phyloP scores from a whole-genome alignment of 1,284 basidiomycete species.

The Farysia itapuensis region DNA sequence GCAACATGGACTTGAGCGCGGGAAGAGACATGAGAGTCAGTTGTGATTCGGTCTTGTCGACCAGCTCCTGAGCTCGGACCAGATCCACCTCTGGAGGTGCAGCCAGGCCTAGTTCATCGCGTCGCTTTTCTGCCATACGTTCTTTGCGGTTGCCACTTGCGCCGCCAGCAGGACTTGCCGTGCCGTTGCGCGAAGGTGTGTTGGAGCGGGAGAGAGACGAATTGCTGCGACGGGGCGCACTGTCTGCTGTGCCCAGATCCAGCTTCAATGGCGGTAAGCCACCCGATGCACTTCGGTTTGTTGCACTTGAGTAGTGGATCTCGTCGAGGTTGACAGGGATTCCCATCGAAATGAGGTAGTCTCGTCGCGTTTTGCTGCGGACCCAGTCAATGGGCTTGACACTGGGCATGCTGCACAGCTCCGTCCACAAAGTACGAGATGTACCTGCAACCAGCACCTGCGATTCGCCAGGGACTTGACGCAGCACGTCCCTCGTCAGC shows the following conservation, averaged over 20 bases:
- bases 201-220: conserved; percentile 19
- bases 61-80: conserved; percentile 39
- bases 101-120: conserved; percentile 43
- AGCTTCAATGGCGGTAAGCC: conserved; percentile 48
- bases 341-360: conserved; percentile 54
- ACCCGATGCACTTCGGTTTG: conserved; percentile 6
- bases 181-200: conserved; percentile 33
- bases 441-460: conserved; percentile 38
- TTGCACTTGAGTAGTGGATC: conserved; percentile 33
- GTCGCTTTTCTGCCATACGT: conserved; percentile 36
- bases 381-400: conserved; percentile 51
- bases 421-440: conserved; percentile 27
- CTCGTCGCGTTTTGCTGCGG: conserved; percentile 48
- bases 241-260: conserved; percentile 22
- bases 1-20: conserved; percentile 40
- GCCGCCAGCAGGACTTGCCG: conserved; percentile 20
- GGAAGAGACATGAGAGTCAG: conserved; percentile 51
- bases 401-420: conserved; percentile 20
- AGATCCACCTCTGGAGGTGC: conserved; percentile 37
- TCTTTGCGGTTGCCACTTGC: conserved; percentile 28
- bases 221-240: conserved; percentile 4
- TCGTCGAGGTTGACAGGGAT: conserved; percentile 57
- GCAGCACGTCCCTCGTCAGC: conserved; percentile 15
- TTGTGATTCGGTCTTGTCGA: conserved; percentile 40
- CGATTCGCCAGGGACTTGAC: conserved; percentile 43